Evolutionary conservation across 805 yeast genomes (phyloP).

Genomic region (Ogataea salicorniae): DNA sequence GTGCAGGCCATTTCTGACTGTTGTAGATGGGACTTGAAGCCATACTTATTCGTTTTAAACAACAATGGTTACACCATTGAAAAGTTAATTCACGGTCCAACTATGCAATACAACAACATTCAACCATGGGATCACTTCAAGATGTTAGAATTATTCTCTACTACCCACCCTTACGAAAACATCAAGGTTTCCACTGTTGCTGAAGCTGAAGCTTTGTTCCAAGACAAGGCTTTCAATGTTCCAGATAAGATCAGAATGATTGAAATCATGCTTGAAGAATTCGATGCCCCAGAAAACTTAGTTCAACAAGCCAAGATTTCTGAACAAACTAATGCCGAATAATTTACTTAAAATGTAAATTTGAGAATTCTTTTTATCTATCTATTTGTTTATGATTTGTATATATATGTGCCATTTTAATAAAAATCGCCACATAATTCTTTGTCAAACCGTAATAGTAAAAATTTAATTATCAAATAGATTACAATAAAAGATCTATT

Average conservation of each 20-base stretch:
- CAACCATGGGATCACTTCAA: conserved; percentile 58
- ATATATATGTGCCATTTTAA: not conserved
- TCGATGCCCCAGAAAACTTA: conserved; percentile 61
- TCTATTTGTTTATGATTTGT: not conserved
- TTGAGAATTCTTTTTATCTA: not conserved
- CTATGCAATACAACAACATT: conserved; percentile 53
- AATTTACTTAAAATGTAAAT: not conserved
- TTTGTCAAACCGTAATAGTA: not conserved
- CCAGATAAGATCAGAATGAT: conserved; percentile 54
- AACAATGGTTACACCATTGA: conserved; percentile 66
- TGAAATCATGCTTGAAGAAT: conserved; percentile 54
- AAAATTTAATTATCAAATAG: too few species aligned
- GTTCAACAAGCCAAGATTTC: conserved; percentile 54
- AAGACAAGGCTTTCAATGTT: conserved; percentile 39
- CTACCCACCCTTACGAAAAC: conserved; percentile 43
- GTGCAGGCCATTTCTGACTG: conserved; percentile 64
- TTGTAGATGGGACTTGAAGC: conserved; percentile 55
- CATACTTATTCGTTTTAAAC: conserved; percentile 59
- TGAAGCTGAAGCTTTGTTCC: conserved; percentile 46
- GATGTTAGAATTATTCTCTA: conserved; percentile 52
- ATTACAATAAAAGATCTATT: too few species aligned
- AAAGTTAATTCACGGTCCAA: conserved; percentile 58
- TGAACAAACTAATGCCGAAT: conserved; percentile 17
- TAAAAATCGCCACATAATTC: not conserved
- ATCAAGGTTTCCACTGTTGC: conserved; percentile 47